A percentile compares a stretch with the other conserved stretches of the same genome.
Evolutionary conservation across 1,284 basidiomycete species (phyloP).

Genomic region (Sporisorium sorghi): DNA sequence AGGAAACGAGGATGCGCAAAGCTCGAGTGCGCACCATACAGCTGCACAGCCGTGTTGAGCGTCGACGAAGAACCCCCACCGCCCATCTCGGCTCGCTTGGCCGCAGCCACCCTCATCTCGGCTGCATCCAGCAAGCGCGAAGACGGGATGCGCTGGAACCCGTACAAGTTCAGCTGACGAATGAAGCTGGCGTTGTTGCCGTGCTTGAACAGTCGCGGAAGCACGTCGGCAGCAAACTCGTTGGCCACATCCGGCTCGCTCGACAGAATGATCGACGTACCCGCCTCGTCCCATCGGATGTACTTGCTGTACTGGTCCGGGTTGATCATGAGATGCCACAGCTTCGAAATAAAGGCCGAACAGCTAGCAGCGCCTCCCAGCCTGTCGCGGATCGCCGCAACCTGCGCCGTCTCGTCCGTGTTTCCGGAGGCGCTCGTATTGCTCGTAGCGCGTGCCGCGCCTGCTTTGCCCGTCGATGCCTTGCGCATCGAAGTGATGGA

Average conservation of each 20-base stretch:
- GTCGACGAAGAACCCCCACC: constrained; percentile 26
- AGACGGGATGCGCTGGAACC: constrained; percentile 67
- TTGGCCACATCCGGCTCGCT: constrained; percentile 64
- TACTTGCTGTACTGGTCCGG: constrained; percentile 63
- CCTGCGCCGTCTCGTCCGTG: constrained; percentile 63
- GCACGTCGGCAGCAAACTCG: constrained; percentile 66
- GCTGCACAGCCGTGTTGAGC: constrained; percentile 63
- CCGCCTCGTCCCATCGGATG: constrained; percentile 65
- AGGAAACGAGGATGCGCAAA: constrained; percentile 68
- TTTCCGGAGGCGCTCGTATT: constrained; percentile 46
- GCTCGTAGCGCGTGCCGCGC: constrained; percentile 31
- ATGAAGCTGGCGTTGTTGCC: constrained; percentile 69
- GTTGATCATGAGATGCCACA: constrained; percentile 69
- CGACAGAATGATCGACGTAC: constrained; percentile 66
- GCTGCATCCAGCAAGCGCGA: constrained; percentile 61
- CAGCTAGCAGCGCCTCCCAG: constrained; percentile 68
- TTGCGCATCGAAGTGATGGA: constrained; percentile 26
- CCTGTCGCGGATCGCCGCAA: constrained; percentile 66
- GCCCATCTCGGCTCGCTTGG: constrained; percentile 37
- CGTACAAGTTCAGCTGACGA: constrained; percentile 68
- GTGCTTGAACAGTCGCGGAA: constrained; percentile 68
- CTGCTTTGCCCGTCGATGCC: constrained; percentile 18
- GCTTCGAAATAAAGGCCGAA: constrained; percentile 68
- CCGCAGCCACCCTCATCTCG: constrained; percentile 60
- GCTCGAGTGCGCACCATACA: constrained; percentile 66